Conservation (phyloP, 495 filamentous ascomycete genomes). For the Margaritispora aquatica region DNA sequence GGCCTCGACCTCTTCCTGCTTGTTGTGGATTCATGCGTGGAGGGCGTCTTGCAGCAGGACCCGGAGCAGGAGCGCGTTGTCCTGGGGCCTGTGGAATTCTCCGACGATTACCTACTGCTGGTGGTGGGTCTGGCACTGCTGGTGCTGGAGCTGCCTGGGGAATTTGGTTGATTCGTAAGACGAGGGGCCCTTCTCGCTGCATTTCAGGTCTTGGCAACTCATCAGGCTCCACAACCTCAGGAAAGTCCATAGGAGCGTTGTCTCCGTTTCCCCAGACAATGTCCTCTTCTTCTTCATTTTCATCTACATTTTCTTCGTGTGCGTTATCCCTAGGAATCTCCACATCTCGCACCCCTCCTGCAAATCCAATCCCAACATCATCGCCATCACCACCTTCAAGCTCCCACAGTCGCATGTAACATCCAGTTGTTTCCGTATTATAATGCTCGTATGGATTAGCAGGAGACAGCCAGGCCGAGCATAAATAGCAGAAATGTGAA, state of each 20-base stretch:
- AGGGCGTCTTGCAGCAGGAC: neutral
- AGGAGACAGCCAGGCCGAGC: conserved; percentile 74
- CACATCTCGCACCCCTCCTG: conserved; percentile 29
- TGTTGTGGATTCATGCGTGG: neutral
- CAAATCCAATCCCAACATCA: conserved; percentile 47
- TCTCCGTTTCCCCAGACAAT: neutral
- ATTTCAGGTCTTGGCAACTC: conserved; percentile 19
- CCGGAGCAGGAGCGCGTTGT: neutral
- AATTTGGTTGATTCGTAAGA: conserved; percentile 40
- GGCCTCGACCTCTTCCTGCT: neutral
- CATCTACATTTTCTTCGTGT: conserved; percentile 5
- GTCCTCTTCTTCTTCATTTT: conserved; percentile 10
- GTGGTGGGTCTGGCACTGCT: conserved; percentile 7
- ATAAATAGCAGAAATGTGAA: conserved; percentile 95
- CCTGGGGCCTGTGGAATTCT: neutral
- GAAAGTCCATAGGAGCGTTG: neutral
- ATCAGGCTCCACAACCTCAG: conserved; percentile 15
- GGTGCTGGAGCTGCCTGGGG: conserved; percentile 10
- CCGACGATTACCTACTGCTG: neutral
- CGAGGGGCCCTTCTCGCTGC: conserved; percentile 45
- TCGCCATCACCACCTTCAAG: conserved; percentile 76
- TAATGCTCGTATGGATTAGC: conserved; percentile 85
- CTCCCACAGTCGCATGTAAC: conserved; percentile 87
- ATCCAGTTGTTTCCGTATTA: conserved; percentile 58
- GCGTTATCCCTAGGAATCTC: too few species aligned